Base-by-base conservation (phyloP, 345 rosid species). In the Eucalyptus curtisii region DNA sequence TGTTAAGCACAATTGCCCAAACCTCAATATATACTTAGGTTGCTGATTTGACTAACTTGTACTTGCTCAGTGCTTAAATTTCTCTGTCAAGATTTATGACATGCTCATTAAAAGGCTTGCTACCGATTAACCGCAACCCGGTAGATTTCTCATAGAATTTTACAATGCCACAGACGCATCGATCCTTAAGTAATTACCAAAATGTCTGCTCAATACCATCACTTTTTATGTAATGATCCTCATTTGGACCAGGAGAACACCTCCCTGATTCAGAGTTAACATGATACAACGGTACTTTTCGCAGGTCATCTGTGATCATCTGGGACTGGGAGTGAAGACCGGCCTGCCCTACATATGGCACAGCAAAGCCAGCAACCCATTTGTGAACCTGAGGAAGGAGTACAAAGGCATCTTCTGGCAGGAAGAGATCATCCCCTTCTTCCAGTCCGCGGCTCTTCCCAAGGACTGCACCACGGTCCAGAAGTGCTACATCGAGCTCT, bases 361-460 rank as follows among this genome's bases (percentile, higher is more conserved):
- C 92, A 97, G 99, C 95, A 97, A 97, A 91, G 99, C 99, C 31
- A 97, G 99, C 90, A 97, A 97, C 89, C 99, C 99, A 8, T 97
- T 96, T 87, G 99, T 96, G 92, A 97, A 97, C 92, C 92, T 97
- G 59, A 95, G 91, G 95, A 97, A 97, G 91, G 99, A 97, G 90
- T 95, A 96, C 93, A 96, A 97, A 84, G 98, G 98, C 87, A 95
- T 97, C 91, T 95, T 93, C 93, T 97, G 99, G 99, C 99, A 97
- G 92, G 99, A 97, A 93, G 98, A 97, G 91, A 95, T 97, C 92
- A 95, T 96, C 90, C 99, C 99, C 12, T 97, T 96, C 92, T 97
- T 97, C 95, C 98, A 97, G 89, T 88, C 94, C 15, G 94, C 68
- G 0, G 82, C 87, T 68, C 97, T 97, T 37, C 94, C 99, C 8